Conservation (phyloP, 208 protist genomes). For the Leishmania gerbilli region DNA sequence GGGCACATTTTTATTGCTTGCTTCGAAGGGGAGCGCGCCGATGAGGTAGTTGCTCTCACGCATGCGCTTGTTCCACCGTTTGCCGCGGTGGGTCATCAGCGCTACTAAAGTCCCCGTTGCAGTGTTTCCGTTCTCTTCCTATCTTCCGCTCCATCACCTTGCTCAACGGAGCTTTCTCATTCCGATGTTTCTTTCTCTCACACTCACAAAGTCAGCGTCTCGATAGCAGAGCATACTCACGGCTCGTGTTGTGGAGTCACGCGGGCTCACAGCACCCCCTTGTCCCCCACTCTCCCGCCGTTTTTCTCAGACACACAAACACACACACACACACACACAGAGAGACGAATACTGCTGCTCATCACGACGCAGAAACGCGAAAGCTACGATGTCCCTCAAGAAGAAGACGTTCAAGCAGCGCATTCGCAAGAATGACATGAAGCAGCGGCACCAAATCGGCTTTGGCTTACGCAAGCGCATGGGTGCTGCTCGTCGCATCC, state of each 20-base stretch:
- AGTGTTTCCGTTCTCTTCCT: not conserved
- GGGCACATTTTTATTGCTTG: not conserved
- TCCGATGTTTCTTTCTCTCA: not conserved
- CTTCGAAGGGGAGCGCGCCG: not conserved
- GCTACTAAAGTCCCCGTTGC: not conserved
- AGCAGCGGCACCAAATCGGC: constrained; percentile 55
- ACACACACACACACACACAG: not conserved
- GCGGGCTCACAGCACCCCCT: not conserved
- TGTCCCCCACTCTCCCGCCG: not conserved
- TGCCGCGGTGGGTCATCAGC: not conserved
- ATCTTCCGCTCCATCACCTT: not conserved
- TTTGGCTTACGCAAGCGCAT: constrained; percentile 68
- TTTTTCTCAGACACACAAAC: not conserved
- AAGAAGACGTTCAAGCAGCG: constrained; percentile 84
- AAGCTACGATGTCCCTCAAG: constrained; percentile 34
- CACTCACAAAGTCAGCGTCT: not conserved
- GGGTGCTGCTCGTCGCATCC: constrained; percentile 39
- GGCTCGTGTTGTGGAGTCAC: not conserved
- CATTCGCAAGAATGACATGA: constrained; percentile 77
- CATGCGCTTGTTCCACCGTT: not conserved
- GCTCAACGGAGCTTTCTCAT: not conserved
- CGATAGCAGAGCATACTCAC: not conserved
- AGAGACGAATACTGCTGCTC: not conserved
- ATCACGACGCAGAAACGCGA: not conserved
- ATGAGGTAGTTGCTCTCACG: not conserved